phyloP scores from a whole-genome alignment of 2,329 filamentous ascomycete genomes.

The Trichoderma endophyticum region DNA sequence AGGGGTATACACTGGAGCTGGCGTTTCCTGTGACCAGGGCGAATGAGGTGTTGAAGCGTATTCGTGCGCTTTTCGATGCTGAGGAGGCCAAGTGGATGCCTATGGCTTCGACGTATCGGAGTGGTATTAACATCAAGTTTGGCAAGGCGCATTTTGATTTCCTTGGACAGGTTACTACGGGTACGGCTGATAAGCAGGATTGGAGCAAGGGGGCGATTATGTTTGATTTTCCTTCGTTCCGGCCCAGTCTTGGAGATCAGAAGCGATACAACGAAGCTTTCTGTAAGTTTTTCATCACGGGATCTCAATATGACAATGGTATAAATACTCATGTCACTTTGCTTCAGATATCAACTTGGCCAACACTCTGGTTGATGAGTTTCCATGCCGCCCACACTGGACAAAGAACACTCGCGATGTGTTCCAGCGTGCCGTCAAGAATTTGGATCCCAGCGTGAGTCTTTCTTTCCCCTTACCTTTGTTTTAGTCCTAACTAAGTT shows the following conservation, averaged over 20 bases:
- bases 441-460: conserved; percentile 44
- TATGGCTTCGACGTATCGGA: conserved; percentile 51
- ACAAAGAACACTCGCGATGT: conserved; percentile 52
- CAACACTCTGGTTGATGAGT: conserved; percentile 46
- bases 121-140: conserved; percentile 53
- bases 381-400: conserved; percentile 51
- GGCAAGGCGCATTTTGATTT: conserved; percentile 48
- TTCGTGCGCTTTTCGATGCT: conserved; percentile 47
- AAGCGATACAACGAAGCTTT: conserved; percentile 50
- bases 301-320: neutral
- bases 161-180: conserved; percentile 47
- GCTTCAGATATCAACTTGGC: conserved; percentile 42
- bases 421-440: conserved; percentile 43
- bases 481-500: neutral
- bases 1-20: conserved; percentile 48
- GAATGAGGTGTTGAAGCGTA: conserved; percentile 46
- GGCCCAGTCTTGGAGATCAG: conserved; percentile 43
- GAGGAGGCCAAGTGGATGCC: conserved; percentile 41
- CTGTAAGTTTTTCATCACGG: conserved; percentile 34
- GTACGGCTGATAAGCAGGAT: conserved; percentile 46
- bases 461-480: neutral
- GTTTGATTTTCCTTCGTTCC: conserved; percentile 52
- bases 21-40: conserved; percentile 49
- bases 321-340: neutral
- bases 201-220: conserved; percentile 49